Percentiles rank a stretch among this genome's conserved stretches.
Conservation (phyloP, 306 rosid species). For the Cajanus cajan region DNA sequence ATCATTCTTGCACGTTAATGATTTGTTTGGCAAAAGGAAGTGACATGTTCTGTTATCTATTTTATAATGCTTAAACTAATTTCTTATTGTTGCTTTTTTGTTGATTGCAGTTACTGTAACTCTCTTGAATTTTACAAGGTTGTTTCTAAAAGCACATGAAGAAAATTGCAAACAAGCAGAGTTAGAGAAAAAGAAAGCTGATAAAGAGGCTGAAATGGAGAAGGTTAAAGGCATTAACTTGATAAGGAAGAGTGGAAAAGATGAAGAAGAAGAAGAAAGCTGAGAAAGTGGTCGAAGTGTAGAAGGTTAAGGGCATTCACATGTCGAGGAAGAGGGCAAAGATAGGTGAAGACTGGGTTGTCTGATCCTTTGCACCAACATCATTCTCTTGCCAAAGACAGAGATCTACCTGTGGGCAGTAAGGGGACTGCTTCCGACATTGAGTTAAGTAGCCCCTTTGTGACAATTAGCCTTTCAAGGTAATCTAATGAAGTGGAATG, state of each 20-base stretch:
- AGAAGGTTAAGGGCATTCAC: constrained; percentile 64
- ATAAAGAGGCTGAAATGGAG: constrained; percentile 86
- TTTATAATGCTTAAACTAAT: constrained; percentile 26
- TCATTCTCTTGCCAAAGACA: constrained; percentile 40
- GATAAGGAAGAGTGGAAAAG: constrained; percentile 52
- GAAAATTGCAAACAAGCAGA: constrained; percentile 91
- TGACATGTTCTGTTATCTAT: not conserved
- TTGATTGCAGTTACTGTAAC: constrained; percentile 75
- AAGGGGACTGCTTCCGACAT: constrained; percentile 29
- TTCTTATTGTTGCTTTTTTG: constrained; percentile 28
- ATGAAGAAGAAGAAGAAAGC: constrained; percentile 76
- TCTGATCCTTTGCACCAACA: constrained; percentile 37
- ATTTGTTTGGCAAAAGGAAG: not conserved
- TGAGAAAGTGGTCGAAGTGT: constrained; percentile 74
- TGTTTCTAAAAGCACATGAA: constrained; percentile 90
- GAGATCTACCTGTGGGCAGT: constrained; percentile 40
- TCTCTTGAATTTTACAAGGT: constrained; percentile 72
- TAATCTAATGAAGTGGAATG: constrained; percentile 22
- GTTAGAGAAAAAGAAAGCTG: constrained; percentile 84
- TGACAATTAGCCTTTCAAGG: constrained; percentile 27
- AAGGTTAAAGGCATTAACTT: constrained; percentile 71
- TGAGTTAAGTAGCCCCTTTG: not conserved
- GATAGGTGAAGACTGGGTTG: constrained; percentile 44
- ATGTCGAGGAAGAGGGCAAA: constrained; percentile 53
- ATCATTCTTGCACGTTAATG: not conserved